Evolutionary conservation across 192 early-diverging fungal genomes (phyloP).

Genomic region (Mortierella claussenii): DNA sequence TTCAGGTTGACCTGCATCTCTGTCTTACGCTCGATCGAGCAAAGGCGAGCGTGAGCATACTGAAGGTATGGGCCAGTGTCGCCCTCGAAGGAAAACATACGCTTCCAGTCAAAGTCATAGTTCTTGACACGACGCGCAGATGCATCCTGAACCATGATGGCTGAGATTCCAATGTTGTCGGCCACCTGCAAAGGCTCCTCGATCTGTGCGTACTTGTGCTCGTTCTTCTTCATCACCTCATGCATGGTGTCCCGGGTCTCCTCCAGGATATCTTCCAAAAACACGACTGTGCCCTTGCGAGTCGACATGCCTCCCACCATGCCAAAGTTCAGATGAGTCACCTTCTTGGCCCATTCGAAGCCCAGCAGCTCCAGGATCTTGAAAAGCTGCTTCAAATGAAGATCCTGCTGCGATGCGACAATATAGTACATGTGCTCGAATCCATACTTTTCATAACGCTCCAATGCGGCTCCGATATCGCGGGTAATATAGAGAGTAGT

Average conservation of each 20-base stretch:
- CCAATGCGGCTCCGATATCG: conserved; percentile 95
- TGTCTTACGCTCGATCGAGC: conserved; percentile 91
- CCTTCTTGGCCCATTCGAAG: conserved; percentile 83
- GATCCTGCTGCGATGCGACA: conserved; percentile 89
- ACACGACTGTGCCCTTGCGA: conserved; percentile 94
- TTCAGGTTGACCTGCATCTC: conserved; percentile 67
- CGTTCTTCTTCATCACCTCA: conserved; percentile 90
- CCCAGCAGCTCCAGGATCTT: conserved; percentile 88
- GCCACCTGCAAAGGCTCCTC: conserved; percentile 82
- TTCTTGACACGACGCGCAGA: conserved; percentile 91
- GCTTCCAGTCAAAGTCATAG: conserved; percentile 92
- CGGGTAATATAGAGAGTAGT: conserved; percentile 94
- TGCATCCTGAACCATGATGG: conserved; percentile 94
- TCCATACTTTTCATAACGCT: conserved; percentile 87
- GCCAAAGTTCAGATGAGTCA: conserved; percentile 94
- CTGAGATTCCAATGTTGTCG: conserved; percentile 92
- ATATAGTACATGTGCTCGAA: conserved; percentile 96
- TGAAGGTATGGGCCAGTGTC: conserved; percentile 99
- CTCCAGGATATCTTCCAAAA: conserved; percentile 94
- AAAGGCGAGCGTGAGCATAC: conserved; percentile 97
- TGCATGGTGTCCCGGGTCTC: conserved; percentile 90
- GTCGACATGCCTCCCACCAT: conserved; percentile 96
- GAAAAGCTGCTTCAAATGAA: conserved; percentile 95
- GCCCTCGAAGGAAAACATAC: conserved; percentile 96
- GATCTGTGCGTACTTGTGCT: conserved; percentile 86